Conservation (phyloP, 2,329 filamentous ascomycete species). For the Paraphoma sp. region DNA sequence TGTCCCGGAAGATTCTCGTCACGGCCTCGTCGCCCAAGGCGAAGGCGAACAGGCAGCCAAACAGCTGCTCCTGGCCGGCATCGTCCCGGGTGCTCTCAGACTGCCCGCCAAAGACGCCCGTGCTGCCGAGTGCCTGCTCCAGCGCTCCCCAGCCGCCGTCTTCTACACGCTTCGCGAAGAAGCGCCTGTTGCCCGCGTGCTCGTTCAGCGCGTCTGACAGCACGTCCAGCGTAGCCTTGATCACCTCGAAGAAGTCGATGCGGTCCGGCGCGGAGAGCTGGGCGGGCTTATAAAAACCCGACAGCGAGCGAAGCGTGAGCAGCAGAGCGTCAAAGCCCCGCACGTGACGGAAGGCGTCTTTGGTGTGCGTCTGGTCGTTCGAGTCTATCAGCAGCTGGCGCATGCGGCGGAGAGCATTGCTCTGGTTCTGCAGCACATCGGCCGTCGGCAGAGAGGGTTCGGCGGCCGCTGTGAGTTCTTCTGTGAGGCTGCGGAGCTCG, state of each 20-base stretch:
- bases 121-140: constrained; percentile 73
- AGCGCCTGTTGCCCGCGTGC: constrained; percentile 85
- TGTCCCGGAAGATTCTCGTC: constrained; percentile 67
- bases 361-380: constrained; percentile 58
- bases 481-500: constrained; percentile 47
- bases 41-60: constrained; percentile 82
- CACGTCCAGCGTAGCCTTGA: constrained; percentile 75
- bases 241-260: constrained; percentile 68
- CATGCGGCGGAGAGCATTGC: constrained; percentile 67
- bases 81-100: constrained; percentile 42
- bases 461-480: constrained; percentile 43
- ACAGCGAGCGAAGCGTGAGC: constrained; percentile 71
- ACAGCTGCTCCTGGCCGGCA: constrained; percentile 70
- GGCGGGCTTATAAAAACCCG: constrained; percentile 76
- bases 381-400: constrained; percentile 68
- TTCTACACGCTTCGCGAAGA: constrained; percentile 79
- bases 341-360: constrained; percentile 84
- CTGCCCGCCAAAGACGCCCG: constrained; percentile 56
- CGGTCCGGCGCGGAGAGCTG: constrained; percentile 69
- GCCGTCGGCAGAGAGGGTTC: constrained; percentile 36
- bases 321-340: constrained; percentile 79
- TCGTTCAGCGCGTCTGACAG: constrained; percentile 77
- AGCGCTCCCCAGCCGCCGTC: constrained; percentile 80
- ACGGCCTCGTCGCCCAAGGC: constrained; percentile 79
- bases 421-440: constrained; percentile 44